Base-by-base conservation (phyloP, 1,284 basidiomycete species). In the Thecaphora frezii region DNA sequence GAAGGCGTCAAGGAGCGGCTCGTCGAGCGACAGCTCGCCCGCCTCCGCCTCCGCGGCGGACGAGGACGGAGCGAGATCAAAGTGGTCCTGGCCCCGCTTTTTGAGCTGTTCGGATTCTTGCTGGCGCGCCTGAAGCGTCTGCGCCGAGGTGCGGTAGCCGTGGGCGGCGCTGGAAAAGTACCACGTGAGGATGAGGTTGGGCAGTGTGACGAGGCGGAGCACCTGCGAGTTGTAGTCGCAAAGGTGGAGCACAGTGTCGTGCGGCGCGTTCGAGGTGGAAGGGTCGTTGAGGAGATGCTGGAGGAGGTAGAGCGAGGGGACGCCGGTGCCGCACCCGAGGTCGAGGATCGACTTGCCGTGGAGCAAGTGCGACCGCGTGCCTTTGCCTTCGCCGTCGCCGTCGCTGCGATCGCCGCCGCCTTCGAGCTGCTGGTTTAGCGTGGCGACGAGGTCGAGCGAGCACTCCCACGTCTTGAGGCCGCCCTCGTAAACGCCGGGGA, bases 381-480 rank as follows among this genome's bases (percentile, higher is more conserved):
- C 3, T 37, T 25, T 25, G n/a, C 14, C 19, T 3, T n/a, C n/a
- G n/a, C n/a, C n/a, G n/a, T n/a, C n/a, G n/a, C n/a, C n/a, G n/a
- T n/a, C n/a, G n/a, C n/a, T 23, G 28, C 42, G 18, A 13, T 33
- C 24, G 9, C 7, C 5, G 7, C 38, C 25, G 3, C 42, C 25
- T 21, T 58, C 55, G 7, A 38, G 5, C 1, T 13, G 5, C 1
- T 43, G 45, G 21, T 71, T 49, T 3, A 79, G 71, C 21, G 58
- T 63, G 13, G 64, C 58, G 26, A 76, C 89, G 0, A 98, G 83
- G 79, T 97, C 94, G 16, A 93, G 80, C 36, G 90, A 89, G 62
- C 92, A 96, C 79, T 98, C 94, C 94, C 94, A 98, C 2, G 93
- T 97, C 81, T 97, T 97, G 51, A 98, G 79, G 0, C 94, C 94